Percentiles rank a stretch among this genome's conserved stretches.
Evolutionary conservation across 176 grass and related monocot genomes (phyloP).

Genomic region (Miscanthus lutarioriparius): DNA sequence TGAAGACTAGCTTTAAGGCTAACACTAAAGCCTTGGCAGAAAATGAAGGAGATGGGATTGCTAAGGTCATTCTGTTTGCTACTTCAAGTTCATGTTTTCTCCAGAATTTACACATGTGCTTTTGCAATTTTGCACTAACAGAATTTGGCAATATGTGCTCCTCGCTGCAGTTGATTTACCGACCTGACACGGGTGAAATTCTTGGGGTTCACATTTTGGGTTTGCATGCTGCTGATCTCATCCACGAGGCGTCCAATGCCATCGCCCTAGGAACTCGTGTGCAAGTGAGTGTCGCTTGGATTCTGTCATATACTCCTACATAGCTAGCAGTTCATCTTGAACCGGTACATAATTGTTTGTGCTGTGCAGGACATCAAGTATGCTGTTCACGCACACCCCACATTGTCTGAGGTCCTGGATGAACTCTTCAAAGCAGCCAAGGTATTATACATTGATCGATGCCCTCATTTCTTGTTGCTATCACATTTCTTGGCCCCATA

Average conservation of each 20-base stretch:
- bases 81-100: background rate
- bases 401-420: conserved; percentile 83
- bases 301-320: background rate
- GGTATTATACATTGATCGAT: conserved; percentile 51
- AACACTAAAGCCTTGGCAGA: conserved; percentile 98
- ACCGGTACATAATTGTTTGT: background rate
- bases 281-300: conserved; percentile 50
- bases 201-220: conserved; percentile 96
- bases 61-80: conserved; percentile 58
- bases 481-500: background rate
- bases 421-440: conserved; percentile 93
- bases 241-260: conserved; percentile 93
- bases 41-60: conserved; percentile 96
- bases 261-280: conserved; percentile 80
- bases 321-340: background rate
- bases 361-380: conserved; percentile 69
- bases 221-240: conserved; percentile 92
- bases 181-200: conserved; percentile 89
- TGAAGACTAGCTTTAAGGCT: conserved; percentile 97
- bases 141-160: conserved; percentile 10
- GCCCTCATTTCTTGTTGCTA: background rate
- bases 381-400: conserved; percentile 87
- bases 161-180: conserved; percentile 81
- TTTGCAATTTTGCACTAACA: background rate
- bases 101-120: background rate